Evolutionary conservation across 2,329 filamentous ascomycete genomes (phyloP).

Genomic region (Penicillium polonicum): DNA sequence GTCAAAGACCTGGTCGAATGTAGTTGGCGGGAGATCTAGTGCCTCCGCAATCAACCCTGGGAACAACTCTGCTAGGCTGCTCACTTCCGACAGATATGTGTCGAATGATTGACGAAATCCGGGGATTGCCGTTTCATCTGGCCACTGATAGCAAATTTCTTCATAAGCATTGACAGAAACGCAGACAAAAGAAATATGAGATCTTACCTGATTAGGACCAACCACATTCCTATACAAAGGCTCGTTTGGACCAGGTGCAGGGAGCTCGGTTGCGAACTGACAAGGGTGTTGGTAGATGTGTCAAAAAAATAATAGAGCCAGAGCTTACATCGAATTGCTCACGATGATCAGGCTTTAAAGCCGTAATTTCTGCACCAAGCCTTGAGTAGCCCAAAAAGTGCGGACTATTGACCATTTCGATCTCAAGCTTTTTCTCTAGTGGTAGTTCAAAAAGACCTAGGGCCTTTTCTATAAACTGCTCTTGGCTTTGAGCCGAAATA

Average conservation of each 20-base stretch:
- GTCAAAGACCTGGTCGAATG: slow-evolving; percentile 37
- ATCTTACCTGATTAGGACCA: slow-evolving; percentile 37
- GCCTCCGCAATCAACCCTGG: slow-evolving; percentile 35
- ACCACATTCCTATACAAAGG: slow-evolving; percentile 37
- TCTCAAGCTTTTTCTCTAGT: slow-evolving; percentile 49
- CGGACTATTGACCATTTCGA: slow-evolving; percentile 45
- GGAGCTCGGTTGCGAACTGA: slow-evolving; percentile 40
- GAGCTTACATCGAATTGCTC: slow-evolving; percentile 38
- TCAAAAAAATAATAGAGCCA: slow-evolving; percentile 6
- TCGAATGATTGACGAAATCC: slow-evolving; percentile 34
- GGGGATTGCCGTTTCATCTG: slow-evolving; percentile 32
- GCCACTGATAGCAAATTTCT: slow-evolving; percentile 28
- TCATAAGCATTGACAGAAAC: background rate
- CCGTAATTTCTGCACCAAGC: slow-evolving; percentile 37
- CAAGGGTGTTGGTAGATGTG: slow-evolving; percentile 28
- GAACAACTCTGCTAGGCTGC: slow-evolving; percentile 28
- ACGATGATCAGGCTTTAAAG: slow-evolving; percentile 33
- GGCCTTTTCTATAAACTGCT: slow-evolving; percentile 39
- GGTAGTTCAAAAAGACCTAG: slow-evolving; percentile 47
- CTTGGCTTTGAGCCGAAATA: slow-evolving; percentile 21
- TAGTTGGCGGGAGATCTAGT: slow-evolving; percentile 28
- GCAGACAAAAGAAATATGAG: too few species aligned
- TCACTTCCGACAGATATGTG: slow-evolving; percentile 30
- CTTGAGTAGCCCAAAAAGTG: slow-evolving; percentile 40
- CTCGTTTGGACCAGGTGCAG: slow-evolving; percentile 34